A percentile compares a stretch with the other conserved stretches of the same genome.
Evolutionary conservation across 2,329 filamentous ascomycete species (phyloP).

Genomic region (Sclerotinia minor): DNA sequence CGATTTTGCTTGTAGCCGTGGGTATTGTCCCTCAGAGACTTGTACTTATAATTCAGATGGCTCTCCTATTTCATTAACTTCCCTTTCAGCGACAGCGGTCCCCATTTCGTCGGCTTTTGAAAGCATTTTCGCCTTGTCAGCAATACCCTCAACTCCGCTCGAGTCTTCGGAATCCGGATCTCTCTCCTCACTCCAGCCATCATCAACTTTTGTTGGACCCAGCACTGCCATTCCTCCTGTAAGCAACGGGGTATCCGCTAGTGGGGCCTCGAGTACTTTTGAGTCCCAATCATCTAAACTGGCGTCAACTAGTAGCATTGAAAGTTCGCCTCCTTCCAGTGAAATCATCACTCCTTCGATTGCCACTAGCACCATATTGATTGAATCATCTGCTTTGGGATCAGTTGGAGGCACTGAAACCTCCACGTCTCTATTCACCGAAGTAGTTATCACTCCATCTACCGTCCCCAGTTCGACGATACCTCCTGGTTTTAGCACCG

Average conservation of each 20-base stretch:
- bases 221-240: background rate
- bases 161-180: background rate
- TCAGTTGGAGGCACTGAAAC: background rate
- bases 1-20: conserved; percentile 6
- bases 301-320: background rate
- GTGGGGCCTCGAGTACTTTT: background rate
- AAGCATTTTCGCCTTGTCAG: background rate
- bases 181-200: background rate
- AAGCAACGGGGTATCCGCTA: background rate
- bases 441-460: background rate
- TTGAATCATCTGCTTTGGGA: background rate
- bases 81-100: background rate
- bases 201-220: background rate
- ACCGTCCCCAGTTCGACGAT: background rate
- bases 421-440: background rate
- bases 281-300: background rate
- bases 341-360: background rate
- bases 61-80: conserved; percentile 2
- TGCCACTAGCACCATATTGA: background rate
- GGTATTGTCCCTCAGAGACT: conserved; percentile 6
- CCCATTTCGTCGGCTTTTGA: background rate
- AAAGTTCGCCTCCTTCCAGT: background rate
- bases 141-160: background rate
- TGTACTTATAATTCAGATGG: background rate
- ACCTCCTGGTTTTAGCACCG: background rate